Base-by-base conservation (phyloP, 805 yeast genomes). In the Tetrapisispora taiwanensis region DNA sequence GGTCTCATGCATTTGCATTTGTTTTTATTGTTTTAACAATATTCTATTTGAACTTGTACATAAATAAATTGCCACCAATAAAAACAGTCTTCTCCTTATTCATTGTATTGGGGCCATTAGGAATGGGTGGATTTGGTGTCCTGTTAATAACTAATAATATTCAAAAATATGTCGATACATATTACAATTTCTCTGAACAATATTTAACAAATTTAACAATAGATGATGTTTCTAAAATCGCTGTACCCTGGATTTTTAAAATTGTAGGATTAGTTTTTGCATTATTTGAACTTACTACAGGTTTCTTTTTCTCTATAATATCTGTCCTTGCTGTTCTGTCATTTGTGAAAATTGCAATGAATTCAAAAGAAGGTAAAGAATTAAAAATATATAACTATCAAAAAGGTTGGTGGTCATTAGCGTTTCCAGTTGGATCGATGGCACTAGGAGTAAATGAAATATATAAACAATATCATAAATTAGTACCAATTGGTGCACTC, bases 371-470 rank as follows among this genome's bases (percentile, higher is more conserved):
- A 2, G 36, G 39, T 4, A 30, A 30, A 1, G 41, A 31, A 10
- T 72, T 15, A 3, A 18, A 71, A 0, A 55, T 60, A 4, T 61
- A 60, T 17, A 44, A 50, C 28, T 79, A 77, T 65, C 66, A 69
- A 26, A 69, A 70, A 49, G 72, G 75, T 1, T 78, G 78, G 77
- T 84, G 95, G 95, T 79, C 88, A 15, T 75, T 84, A 69, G 84
- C 95, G 50, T 88, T 88, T 79, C 96, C 95, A 4, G 55, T 87
- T 53, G 96, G 95, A 2, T 85, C 94, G 0, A 78, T 84, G 81
- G 69, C 81, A 0, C 59, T 82, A 13, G 76, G 86, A 2, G 72
- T 76, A 46, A 60, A 68, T 9, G 73, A 76, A 52, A 56, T 87
- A 17, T 79, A 69, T 35, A 53, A 48, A 3, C 57, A 72, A 2